Evolutionary conservation across 768 basidiomycete species (phyloP), one percentile per base, ranked within the genome.

Genomic region (Galerina marginata): DNA sequence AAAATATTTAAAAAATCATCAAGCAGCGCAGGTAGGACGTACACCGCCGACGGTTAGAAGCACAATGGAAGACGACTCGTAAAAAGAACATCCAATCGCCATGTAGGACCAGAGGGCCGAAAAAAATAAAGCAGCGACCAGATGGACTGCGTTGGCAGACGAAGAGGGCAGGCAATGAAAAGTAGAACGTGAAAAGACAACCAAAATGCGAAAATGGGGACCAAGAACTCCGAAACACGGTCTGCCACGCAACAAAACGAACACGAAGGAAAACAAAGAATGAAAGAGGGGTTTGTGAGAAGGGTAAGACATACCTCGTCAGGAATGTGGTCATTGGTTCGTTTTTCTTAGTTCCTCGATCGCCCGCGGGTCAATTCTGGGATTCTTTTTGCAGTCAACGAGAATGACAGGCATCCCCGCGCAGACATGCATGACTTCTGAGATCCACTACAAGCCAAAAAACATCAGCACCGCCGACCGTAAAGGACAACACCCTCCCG

Each of bases 381-480:
- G 86, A 79, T 99, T 96, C 84, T 95, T 98, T 89, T 99, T 98
- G 86, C 94, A 97, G 14, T 93, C 97, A 65, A 99, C 95, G 58
- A 99, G 90, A 72, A 99, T 93, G 79, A 97, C 91, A 51, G 96
- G 96, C 45, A 98, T 81, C 48, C 90, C 91, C 7, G 91, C 84
- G 75, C 96, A 98, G 78, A 99, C 96, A 77, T 99, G 97, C 84
- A 94, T 90, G 44, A 99, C 95, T 74, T 99, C 96, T 39, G 95
- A 92, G 71, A 98, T 96, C 96, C 96, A 99, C 95, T 97, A 67
- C 16, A 53, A 20, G 61, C 47, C 33, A 38, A 44, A 20, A 11
- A 48, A 23, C 33, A 60, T 62, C 57, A 65, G 59, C 23, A 48
- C 45, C 33, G 6, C 16, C 12, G 11, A 56, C 39, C 23, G 50